These are phyloP conservation scores for Aspergillus niger DNA, from an alignment of 2,329 filamentous ascomycete species.

Conservation along the genomic window DNA sequence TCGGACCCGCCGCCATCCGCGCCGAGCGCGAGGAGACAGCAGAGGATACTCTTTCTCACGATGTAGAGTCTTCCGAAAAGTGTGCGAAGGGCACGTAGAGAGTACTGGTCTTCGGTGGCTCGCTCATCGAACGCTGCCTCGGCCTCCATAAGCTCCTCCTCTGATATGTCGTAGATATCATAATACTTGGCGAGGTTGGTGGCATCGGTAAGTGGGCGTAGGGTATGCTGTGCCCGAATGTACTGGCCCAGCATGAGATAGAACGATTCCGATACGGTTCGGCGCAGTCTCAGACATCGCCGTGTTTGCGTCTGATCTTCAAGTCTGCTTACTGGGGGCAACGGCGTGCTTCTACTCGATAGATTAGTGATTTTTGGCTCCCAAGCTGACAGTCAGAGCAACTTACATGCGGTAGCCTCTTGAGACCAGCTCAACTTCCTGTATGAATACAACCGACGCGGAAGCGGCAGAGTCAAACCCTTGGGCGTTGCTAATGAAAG, in stretches of 20 bases:
- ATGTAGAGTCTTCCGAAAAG: constrained; percentile 78
- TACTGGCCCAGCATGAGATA: constrained; percentile 71
- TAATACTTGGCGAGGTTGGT: constrained; percentile 88
- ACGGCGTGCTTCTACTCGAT: constrained; percentile 70
- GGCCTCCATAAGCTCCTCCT: constrained; percentile 72
- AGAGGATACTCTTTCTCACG: constrained; percentile 81
- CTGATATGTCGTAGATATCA: constrained; percentile 80
- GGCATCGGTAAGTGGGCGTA: constrained; percentile 75
- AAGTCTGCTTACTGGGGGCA: constrained; percentile 88
- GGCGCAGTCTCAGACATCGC: constrained; percentile 78
- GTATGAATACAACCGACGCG: constrained; percentile 77
- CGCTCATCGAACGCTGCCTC: constrained; percentile 63
- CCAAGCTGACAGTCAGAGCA: constrained; percentile 15
- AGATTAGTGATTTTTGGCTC: constrained; percentile 22
- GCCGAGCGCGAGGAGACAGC: constrained; percentile 84
- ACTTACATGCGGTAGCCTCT: constrained; percentile 81
- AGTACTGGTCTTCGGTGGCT: constrained; percentile 75
- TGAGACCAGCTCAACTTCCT: constrained; percentile 94
- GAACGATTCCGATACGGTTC: constrained; percentile 70
- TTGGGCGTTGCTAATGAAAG: constrained; percentile 73
- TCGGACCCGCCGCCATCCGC: constrained; percentile 77
- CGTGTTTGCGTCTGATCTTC: constrained; percentile 79
- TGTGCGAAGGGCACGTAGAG: constrained; percentile 77
- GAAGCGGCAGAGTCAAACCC: constrained; percentile 76
- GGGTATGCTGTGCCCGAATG: constrained; percentile 65